phyloP scores from a whole-genome alignment of 345 rosid species.

The Gossypium arboreum region DNA sequence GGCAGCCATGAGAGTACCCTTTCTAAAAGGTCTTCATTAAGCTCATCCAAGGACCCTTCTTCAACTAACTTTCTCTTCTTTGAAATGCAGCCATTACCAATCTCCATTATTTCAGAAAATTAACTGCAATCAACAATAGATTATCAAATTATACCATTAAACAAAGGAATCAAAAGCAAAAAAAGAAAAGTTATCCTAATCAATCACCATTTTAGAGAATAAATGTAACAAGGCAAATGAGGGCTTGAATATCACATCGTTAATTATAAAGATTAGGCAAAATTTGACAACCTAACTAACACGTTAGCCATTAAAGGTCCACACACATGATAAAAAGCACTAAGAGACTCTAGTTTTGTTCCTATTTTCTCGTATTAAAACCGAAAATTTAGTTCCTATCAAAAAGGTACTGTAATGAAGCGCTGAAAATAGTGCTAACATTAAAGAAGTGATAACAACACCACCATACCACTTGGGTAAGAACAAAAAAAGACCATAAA shows the following conservation, averaged over 20 bases:
- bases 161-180: not conserved
- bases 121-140: conserved; percentile 16
- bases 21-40: conserved; percentile 77
- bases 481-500: conserved; percentile 6
- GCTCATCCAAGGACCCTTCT: conserved; percentile 51
- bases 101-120: conserved; percentile 30
- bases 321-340: conserved; percentile 1
- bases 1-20: conserved; percentile 85
- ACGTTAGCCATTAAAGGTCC: conserved; percentile 11
- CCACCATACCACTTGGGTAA: not conserved
- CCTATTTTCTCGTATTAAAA: conserved; percentile 5
- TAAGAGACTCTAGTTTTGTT: conserved; percentile 1
- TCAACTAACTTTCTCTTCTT: conserved; percentile 55
- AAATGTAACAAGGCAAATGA: not conserved
- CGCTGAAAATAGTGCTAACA: conserved; percentile 6
- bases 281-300: conserved; percentile 8
- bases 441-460: conserved; percentile 2
- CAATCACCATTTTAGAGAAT: not conserved
- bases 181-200: not conserved
- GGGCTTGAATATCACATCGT: conserved; percentile 6
- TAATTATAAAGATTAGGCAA: not conserved
- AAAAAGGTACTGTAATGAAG: not conserved
- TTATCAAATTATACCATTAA: not conserved
- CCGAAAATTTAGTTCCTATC: not conserved
- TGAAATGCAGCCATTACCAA: conserved; percentile 19